Conservation (phyloP, 768 basidiomycete species). For the Sarcodon sp. region DNA sequence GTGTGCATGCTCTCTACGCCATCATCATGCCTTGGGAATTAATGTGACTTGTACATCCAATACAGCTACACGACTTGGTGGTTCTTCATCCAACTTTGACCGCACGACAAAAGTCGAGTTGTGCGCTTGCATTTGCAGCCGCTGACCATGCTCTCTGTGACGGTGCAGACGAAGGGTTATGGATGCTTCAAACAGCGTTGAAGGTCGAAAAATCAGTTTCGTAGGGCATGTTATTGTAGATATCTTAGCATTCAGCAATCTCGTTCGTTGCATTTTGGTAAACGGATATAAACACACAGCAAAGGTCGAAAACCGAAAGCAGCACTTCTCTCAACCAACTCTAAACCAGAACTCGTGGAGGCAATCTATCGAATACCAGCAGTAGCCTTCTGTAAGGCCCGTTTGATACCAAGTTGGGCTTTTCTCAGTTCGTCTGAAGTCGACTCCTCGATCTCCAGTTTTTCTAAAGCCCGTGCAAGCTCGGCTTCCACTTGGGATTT, state of each 20-base stretch:
- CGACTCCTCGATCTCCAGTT: conserved; percentile 95
- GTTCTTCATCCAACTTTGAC: conserved; percentile 73
- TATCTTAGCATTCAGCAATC: too few species aligned
- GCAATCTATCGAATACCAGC: conserved; percentile 54
- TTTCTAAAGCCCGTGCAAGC: conserved; percentile 96
- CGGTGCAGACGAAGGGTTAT: conserved; percentile 94
- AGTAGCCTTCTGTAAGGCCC: conserved; percentile 95
- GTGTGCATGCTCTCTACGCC: conserved; percentile 27
- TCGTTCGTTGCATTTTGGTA: too few species aligned
- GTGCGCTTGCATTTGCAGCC: conserved; percentile 81
- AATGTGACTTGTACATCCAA: conserved; percentile 1
- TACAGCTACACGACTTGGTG: conserved; percentile 82
- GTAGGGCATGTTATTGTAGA: neutral
- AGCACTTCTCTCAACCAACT: neutral
- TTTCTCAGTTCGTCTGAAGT: conserved; percentile 91
- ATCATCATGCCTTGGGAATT: conserved; percentile 13
- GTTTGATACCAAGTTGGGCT: conserved; percentile 90
- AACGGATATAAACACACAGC: neutral
- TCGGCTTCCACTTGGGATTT: conserved; percentile 92
- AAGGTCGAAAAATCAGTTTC: conserved; percentile 53
- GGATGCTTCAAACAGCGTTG: conserved; percentile 84
- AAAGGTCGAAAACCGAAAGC: neutral
- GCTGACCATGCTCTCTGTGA: conserved; percentile 94
- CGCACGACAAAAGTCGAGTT: conserved; percentile 67
- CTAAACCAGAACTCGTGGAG: neutral